phyloP scores from a whole-genome alignment of 768 basidiomycete genomes.

The Cystoderma amianthinum region DNA sequence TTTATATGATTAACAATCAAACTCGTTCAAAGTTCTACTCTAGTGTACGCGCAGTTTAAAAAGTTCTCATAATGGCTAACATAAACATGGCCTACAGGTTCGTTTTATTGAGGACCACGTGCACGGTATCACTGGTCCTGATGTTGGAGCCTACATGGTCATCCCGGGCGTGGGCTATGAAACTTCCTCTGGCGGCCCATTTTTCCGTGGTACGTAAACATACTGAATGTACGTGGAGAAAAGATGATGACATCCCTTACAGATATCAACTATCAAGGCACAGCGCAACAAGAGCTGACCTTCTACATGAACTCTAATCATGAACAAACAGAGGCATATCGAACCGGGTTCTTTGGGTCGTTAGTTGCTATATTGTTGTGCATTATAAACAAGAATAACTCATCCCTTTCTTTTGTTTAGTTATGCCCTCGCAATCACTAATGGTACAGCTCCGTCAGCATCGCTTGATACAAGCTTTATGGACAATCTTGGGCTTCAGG shows the following conservation, averaged over 20 bases:
- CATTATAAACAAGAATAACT: background rate
- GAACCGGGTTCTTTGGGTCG: constrained; percentile 42
- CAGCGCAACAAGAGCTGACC: constrained; percentile 39
- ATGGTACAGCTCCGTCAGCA: constrained; percentile 34
- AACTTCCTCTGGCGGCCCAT: constrained; percentile 39
- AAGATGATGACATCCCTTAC: too few species aligned
- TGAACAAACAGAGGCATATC: constrained; percentile 35
- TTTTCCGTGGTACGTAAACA: constrained; percentile 31
- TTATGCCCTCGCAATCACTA: constrained; percentile 36
- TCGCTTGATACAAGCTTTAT: constrained; percentile 35
- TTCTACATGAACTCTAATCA: constrained; percentile 43
- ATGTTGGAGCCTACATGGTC: constrained; percentile 37
- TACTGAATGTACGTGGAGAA: background rate
- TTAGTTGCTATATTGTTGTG: constrained; percentile 10
- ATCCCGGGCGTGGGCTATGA: constrained; percentile 39
- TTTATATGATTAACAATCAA: constrained; percentile 34
- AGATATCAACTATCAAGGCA: constrained; percentile 43
- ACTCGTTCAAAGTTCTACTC: constrained; percentile 45
- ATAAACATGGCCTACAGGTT: constrained; percentile 17
- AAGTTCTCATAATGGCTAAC: background rate
- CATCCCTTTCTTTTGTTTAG: constrained; percentile 10
- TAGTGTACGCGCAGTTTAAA: constrained; percentile 20
- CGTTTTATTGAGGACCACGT: constrained; percentile 46
- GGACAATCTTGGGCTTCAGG: constrained; percentile 32
- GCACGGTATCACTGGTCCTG: constrained; percentile 39